Evolutionary conservation across 306 rosid genomes (phyloP).

Genomic region (Medicago ruthenica): DNA sequence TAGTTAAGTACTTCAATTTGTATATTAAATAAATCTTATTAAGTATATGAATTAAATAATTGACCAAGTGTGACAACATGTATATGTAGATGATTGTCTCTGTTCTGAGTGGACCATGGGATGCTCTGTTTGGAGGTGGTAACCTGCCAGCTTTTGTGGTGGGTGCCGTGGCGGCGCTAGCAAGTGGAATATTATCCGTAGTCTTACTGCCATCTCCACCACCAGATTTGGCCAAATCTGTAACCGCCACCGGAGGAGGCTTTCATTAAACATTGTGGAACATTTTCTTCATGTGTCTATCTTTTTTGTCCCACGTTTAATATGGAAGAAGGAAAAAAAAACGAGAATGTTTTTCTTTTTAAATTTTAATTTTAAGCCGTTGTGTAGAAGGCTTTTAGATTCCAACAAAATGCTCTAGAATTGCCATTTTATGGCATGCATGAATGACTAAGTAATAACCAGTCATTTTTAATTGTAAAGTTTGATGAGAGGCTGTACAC

Average conservation of each 20-base stretch:
- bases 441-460: constrained; percentile 42
- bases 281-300: not conserved
- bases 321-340: constrained; percentile 3
- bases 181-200: constrained; percentile 67
- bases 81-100: constrained; percentile 71
- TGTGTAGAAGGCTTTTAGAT: constrained; percentile 45
- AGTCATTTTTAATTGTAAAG: constrained; percentile 52
- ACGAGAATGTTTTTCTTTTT: constrained; percentile 22
- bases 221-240: constrained; percentile 53
- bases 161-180: constrained; percentile 67
- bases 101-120: constrained; percentile 75
- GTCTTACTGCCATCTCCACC: constrained; percentile 74
- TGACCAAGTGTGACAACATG: not conserved
- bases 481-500: constrained; percentile 51
- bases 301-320: constrained; percentile 19
- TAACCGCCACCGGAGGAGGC: constrained; percentile 37
- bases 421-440: constrained; percentile 55
- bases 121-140: constrained; percentile 78
- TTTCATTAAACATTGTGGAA: constrained; percentile 49
- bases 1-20: not conserved
- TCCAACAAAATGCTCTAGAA: constrained; percentile 49
- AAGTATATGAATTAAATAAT: not conserved
- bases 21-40: not conserved
- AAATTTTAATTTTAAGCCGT: constrained; percentile 39
- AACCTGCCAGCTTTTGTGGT: constrained; percentile 87